Base-by-base conservation (phyloP, 2,329 filamentous ascomycete genomes). In the Exophiala aquamarina region DNA sequence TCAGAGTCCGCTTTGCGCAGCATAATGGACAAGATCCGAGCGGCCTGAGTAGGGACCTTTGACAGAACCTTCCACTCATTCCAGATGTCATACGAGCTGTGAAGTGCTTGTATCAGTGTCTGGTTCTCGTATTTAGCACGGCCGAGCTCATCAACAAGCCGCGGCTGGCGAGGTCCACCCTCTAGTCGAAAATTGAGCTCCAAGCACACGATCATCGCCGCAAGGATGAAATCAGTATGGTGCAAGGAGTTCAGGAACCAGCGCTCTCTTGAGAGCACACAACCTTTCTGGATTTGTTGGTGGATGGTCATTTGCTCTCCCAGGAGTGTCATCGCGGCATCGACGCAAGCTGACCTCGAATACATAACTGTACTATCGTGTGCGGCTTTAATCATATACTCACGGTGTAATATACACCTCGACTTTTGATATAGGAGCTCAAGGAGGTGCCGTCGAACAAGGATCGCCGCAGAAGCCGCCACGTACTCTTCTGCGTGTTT, bases 151-250 rank as follows among this genome's bases (percentile, higher is more conserved):
- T 26, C 23, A 26, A 13, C 6, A 17, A n/a, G 14, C 15, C 15
- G 17, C 23, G 19, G 18, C n/a, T 20, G 35, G n/a, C 11, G 15
- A 8, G 18, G 11, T 37, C 18, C 14, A 8, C 19, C 14, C 4
- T 37, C 14, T 4, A 13, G 2, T 2, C 20, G 15, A 6, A 26
- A 42, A 33, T n/a, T 42, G 3, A 63, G 35, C 14, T 64, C 63
- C 32, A 84, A 64, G 49, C 78, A 82, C 2, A 84, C 58, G n/a
- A 84, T 72, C 73, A 81, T 80, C 43, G 78, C 74, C 1, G 80
- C 79, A 2, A 84, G 70, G 39, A 84, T 63, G 37, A 79, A 84
- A 59, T 84, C 80, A 39, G 82, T 78, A 35, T 78, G 72, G 7
- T 76, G 72, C 2, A 84, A 62, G 1, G 77, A 77, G 3, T 74